Evolutionary conservation across 345 rosid species (phyloP), one percentile per base, ranked within the genome.

Genomic region (Draba incana): DNA sequence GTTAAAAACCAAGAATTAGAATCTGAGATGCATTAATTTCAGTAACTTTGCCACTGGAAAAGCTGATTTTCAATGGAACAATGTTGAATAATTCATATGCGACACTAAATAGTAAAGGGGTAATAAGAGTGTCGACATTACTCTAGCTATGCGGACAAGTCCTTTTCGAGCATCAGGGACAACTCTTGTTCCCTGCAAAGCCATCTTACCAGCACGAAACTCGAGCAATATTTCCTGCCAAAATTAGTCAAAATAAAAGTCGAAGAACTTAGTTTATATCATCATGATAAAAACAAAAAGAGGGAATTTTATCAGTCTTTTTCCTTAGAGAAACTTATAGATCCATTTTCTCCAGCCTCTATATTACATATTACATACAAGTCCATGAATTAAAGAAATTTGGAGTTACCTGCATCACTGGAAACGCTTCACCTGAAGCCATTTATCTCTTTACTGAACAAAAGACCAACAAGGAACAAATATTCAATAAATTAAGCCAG

Each of bases 141-240:
- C 97, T 86, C 89, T 81, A 37, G 81, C 81, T 27, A 94, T 75
- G 68, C 96, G 96, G 72, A 94, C 81, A 71, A 94, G 90, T 37
- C 99, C 99, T 78, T 91, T 94, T 4, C 93, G 88, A 4, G 82
- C 3, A 83, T 94, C 99, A 52, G 97, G 97, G 52, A 86, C 82
- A 62, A 91, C 99, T 75, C 79, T 84, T 57, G 81, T 87, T 35
- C 94, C 95, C 77, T 91, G 95, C 53, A 87, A 69, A 61, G 55
- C 33, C 97, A 94, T 91, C 82, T 91, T 94, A 65, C 99, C 99
- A 63, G 99, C 97, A 71, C 97, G 97, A 80, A 94, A 94, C 83
- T 94, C 97, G 67, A 94, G 67, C 90, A 94, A 73, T 47, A 68
- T 74, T 69, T 85, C 92, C 93, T 85, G 88, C 72, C 64, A 80